Evolutionary conservation across 192 early-diverging fungal species (phyloP), one percentile per base, ranked within the genome.

Genomic region (Backusella macrospora): DNA sequence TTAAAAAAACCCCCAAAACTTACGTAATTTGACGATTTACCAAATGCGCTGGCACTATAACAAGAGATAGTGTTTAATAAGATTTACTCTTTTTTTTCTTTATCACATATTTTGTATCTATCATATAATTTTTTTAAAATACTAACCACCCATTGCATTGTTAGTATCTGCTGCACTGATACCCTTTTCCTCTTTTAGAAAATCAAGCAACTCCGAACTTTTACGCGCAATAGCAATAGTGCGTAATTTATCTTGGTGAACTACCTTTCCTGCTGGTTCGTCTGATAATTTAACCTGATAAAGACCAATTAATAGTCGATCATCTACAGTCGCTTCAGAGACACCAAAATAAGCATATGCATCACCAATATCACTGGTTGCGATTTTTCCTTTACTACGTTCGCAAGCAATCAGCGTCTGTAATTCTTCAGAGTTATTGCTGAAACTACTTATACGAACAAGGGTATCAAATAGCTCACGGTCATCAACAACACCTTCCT

Each of bases 301-400:
- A 62, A 86, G 8, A 8, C 81, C 62, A 45, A 78, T 44, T 70
- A 77, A 14, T 72, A 55, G 52, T 71, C 48, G 70, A 71, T 68
- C 67, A 82, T 79, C 73, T 74, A 80, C 21, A 78, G 74, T 80
- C 29, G 76, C 81, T 15, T 76, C 71, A 0, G 75, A 66, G 1
- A 86, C 70, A 1, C 85, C 87, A 71, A 84, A 78, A 59, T 80
- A 73, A 14, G 70, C 62, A 37, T 85, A 87, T 0, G 91, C 91
- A 0, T 72, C 69, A 0, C 65, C 72, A 0, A 87, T 65, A 15
- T 86, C 85, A 0, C 68, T 72, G 0, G 75, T 73, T 1, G 82
- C 81, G 23, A 87, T 82, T 46, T 88, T 62, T 3, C 89, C 88
- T 49, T 86, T 81, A 6, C 83, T 85, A 10, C 81, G 81, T 65